These are phyloP conservation scores for Solanum paucissectum DNA, from an alignment of 257 asterid species.

Conservation along the genomic window DNA sequence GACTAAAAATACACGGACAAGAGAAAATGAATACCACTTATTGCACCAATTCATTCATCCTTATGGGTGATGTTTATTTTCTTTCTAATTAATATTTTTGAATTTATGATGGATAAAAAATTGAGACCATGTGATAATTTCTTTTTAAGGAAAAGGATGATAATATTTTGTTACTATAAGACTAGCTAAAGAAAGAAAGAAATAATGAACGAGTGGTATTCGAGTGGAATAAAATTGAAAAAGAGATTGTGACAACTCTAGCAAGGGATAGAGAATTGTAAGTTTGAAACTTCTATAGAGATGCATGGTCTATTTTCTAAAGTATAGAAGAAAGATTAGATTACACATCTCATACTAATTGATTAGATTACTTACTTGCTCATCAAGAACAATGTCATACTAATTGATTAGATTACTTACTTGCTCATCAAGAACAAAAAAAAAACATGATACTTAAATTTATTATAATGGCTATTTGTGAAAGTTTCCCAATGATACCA, in stretches of 20 bases:
- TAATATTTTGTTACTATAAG: not conserved
- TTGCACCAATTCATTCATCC: not conserved
- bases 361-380: not conserved
- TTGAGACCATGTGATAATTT: not conserved
- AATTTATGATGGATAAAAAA: not conserved
- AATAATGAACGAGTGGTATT: not conserved
- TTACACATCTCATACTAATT: not conserved
- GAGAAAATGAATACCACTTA: accelerated
- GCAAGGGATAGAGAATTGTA: not conserved
- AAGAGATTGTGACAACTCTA: not conserved
- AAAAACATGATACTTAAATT: not conserved
- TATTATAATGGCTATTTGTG: too few relatives aligned
- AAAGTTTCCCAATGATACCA: too few relatives aligned
- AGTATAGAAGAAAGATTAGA: not conserved
- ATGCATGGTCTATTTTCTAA: not conserved
- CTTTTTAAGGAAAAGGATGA: not conserved
- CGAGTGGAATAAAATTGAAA: not conserved
- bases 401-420: not conserved
- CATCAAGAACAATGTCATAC: not conserved
- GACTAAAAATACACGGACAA: too few relatives aligned
- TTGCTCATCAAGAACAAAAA: not conserved
- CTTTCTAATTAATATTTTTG: not conserved
- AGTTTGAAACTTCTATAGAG: not conserved
- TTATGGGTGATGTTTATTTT: accelerated
- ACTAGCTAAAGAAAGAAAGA: not conserved